Evolutionary conservation across 768 basidiomycete species (phyloP).

Genomic region (Hemileccinum impolitum): DNA sequence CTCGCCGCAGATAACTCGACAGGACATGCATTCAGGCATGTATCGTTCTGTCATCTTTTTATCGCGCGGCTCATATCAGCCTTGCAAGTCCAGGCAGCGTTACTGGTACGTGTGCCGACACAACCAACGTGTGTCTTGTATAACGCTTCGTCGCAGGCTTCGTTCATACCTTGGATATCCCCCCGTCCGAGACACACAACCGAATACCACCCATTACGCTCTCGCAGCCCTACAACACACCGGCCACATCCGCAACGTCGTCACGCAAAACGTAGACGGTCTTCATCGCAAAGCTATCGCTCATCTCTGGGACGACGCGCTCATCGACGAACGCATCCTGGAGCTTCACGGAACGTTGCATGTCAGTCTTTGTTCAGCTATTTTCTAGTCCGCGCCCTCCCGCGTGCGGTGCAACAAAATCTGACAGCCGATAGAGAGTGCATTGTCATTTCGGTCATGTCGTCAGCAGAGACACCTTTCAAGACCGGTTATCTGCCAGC

Average conservation of each 20-base stretch:
- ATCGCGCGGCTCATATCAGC: constrained; percentile 8
- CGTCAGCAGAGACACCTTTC: constrained; percentile 66
- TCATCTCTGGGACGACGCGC: constrained; percentile 39
- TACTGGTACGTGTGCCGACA: constrained; percentile 58
- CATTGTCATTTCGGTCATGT: constrained; percentile 73
- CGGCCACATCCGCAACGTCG: constrained; percentile 53
- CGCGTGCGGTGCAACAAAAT: background rate
- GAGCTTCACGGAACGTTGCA: constrained; percentile 90
- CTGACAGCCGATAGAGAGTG: constrained; percentile 47
- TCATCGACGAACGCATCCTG: constrained; percentile 47
- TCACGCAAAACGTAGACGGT: constrained; percentile 95
- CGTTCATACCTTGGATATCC: constrained; percentile 84
- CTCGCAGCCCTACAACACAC: constrained; percentile 79
- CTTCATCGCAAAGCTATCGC: constrained; percentile 79
- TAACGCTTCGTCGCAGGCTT: constrained; percentile 38
- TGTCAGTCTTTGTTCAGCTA: constrained; percentile 43
- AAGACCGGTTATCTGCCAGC: constrained; percentile 61
- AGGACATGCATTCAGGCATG: constrained; percentile 70
- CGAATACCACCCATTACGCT: constrained; percentile 88
- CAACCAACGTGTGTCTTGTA: background rate
- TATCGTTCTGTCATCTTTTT: constrained; percentile 3
- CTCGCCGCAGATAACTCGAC: constrained; percentile 67
- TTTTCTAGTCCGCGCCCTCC: background rate
- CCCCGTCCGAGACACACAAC: constrained; percentile 74
- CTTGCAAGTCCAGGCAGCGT: constrained; percentile 54